These are phyloP conservation scores for Gastrodia elata DNA, from an alignment of 106 monocot genomes.

Conservation along the genomic window DNA sequence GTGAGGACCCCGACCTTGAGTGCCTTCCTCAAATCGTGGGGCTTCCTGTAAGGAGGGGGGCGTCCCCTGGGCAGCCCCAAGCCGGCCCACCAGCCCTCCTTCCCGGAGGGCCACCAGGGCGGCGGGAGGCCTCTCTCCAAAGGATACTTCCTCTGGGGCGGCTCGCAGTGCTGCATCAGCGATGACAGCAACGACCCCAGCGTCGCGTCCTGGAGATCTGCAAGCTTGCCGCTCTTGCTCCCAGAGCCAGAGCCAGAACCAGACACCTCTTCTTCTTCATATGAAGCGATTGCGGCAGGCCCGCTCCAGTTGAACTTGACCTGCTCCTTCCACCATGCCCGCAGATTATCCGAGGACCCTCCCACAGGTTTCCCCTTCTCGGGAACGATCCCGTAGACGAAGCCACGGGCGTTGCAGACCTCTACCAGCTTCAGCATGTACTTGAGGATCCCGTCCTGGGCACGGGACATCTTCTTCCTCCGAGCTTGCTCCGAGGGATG, in stretches of 20 bases:
- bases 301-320: conserved; percentile 96
- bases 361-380: conserved; percentile 97
- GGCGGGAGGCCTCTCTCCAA: conserved; percentile 74
- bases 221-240: conserved; percentile 40
- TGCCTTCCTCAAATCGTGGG: conserved; percentile 93
- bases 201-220: conserved; percentile 94
- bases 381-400: conserved; percentile 96
- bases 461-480: conserved; percentile 92
- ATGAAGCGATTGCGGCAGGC: conserved; percentile 72
- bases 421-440: conserved; percentile 99
- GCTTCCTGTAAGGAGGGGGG: conserved; percentile 63
- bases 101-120: conserved; percentile 95
- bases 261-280: conserved; percentile 62
- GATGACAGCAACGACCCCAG: conserved; percentile 93
- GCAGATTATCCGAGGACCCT: conserved; percentile 88
- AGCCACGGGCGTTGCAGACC: conserved; percentile 93
- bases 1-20: conserved; percentile 97
- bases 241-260: conserved; percentile 28
- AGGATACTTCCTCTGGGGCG: conserved; percentile 86
- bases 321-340: conserved; percentile 99
- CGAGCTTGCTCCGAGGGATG: conserved; percentile 75
- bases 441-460: conserved; percentile 94
- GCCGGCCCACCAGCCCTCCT: conserved; percentile 77
- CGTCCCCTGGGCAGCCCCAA: conserved; percentile 59
- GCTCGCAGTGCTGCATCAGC: conserved; percentile 92